Evolutionary conservation across 2,329 filamentous ascomycete species (phyloP).

Genomic region (Xylariaceae sp.): DNA sequence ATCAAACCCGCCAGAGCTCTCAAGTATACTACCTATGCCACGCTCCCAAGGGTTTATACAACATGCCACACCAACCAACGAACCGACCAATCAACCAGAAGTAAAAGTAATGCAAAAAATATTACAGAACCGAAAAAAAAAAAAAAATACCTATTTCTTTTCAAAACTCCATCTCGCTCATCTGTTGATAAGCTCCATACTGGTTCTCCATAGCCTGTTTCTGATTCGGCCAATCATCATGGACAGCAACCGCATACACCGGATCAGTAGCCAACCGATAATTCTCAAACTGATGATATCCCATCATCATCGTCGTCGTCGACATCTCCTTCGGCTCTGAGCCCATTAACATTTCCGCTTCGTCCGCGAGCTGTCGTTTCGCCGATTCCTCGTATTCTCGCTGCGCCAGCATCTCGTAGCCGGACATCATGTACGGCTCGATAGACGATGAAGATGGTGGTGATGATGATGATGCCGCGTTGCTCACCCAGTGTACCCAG

Average conservation of each 20-base stretch:
- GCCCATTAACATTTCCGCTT: slow-evolving; percentile 8
- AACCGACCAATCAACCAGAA: too few relatives aligned
- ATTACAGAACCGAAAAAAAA: too few relatives aligned
- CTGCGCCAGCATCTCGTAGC: slow-evolving; percentile 66
- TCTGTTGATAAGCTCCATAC: slow-evolving; percentile 57
- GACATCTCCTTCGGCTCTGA: slow-evolving; percentile 36
- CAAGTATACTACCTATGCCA: too few relatives aligned
- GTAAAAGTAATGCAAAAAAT: too few relatives aligned
- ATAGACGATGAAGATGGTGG: slow-evolving; percentile 35
- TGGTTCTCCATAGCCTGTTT: slow-evolving; percentile 60
- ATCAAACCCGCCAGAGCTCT: too few relatives aligned
- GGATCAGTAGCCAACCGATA: slow-evolving; percentile 61
- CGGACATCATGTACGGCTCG: slow-evolving; percentile 80
- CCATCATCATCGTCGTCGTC: too few relatives aligned
- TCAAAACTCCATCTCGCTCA: slow-evolving; percentile 29
- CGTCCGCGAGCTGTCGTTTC: slow-evolving; percentile 31
- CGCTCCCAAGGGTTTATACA: too few relatives aligned
- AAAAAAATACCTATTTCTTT: too few relatives aligned
- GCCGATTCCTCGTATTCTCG: slow-evolving; percentile 56
- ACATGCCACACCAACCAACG: too few relatives aligned
- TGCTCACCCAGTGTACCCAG: slow-evolving; percentile 49
- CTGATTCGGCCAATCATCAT: slow-evolving; percentile 39
- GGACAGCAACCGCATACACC: slow-evolving; percentile 47
- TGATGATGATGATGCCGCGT: slow-evolving; percentile 11
- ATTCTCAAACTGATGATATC: slow-evolving; percentile 5